Percentiles rank a stretch among this genome's conserved stretches.
phyloP scores from a whole-genome alignment of 139 green algal species.

The Deuterostichococcus epilithicus region DNA sequence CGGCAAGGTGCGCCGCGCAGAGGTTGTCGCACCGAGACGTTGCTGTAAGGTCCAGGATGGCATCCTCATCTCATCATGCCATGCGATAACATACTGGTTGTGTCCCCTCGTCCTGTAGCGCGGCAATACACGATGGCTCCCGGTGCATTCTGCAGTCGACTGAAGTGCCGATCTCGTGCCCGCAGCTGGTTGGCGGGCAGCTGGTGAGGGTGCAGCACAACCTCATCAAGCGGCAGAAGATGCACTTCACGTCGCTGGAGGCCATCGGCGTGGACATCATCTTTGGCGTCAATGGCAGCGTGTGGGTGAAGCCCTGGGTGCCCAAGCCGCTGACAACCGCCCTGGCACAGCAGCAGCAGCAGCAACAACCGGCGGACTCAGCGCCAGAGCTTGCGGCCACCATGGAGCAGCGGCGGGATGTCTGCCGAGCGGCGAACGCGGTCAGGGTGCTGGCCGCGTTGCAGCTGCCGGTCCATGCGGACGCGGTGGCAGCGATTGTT shows the following conservation, averaged over 20 bases:
- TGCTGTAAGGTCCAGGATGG: not conserved
- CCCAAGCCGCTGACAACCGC: not conserved
- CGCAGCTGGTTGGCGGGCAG: slow-evolving; percentile 59
- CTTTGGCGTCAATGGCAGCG: slow-evolving; percentile 74
- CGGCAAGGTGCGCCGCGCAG: slow-evolving; percentile 48
- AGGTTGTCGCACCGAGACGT: too few relatives aligned
- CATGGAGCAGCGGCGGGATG: slow-evolving; percentile 39
- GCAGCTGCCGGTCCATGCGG: slow-evolving; percentile 55
- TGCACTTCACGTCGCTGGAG: slow-evolving; percentile 72
- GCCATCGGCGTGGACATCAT: slow-evolving; percentile 65
- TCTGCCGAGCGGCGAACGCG: slow-evolving; percentile 49
- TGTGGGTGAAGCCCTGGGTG: slow-evolving; percentile 67
- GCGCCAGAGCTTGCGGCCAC: not conserved
- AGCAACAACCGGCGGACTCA: not conserved
- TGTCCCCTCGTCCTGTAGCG: too few relatives aligned
- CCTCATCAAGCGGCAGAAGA: slow-evolving; percentile 78
- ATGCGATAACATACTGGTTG: too few relatives aligned
- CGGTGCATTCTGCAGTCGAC: not conserved
- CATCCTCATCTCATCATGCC: too few relatives aligned
- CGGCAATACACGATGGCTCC: not conserved
- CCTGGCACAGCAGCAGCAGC: not conserved
- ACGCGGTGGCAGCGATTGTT: slow-evolving; percentile 40
- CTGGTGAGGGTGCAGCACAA: slow-evolving; percentile 60
- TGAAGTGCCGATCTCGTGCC: too few relatives aligned
- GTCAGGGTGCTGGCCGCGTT: slow-evolving; percentile 57